These are phyloP conservation scores for Cafeteria roenbergensis DNA, from an alignment of 108 stramenopile genomes.

Conservation along the genomic window DNA sequence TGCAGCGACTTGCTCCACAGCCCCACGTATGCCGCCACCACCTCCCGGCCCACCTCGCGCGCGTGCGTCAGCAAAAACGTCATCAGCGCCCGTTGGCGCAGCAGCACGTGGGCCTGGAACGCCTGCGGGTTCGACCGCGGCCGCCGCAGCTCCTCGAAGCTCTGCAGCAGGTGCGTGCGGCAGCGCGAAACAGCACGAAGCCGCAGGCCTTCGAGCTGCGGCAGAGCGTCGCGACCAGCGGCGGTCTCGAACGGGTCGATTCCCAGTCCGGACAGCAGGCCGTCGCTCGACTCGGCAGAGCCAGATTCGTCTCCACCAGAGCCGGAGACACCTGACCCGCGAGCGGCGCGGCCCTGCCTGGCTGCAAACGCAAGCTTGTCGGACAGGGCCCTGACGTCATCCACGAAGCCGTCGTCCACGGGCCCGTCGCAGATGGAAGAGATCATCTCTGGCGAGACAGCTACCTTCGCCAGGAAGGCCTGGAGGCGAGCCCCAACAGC, in stretches of 20 bases:
- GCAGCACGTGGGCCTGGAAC: conserved; percentile 75
- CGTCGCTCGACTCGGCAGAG: too few species aligned
- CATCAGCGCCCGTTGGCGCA: conserved; percentile 66
- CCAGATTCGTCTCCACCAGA: too few species aligned
- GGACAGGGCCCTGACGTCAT: conserved; percentile 70
- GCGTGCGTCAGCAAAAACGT: conserved; percentile 72
- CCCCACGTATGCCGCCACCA: conserved; percentile 74
- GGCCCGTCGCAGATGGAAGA: conserved; percentile 67
- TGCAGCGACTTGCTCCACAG: conserved; percentile 78
- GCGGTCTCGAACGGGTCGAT: conserved; percentile 63
- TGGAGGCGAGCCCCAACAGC: conserved; percentile 70
- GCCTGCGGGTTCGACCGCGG: conserved; percentile 89
- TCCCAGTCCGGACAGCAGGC: neutral
- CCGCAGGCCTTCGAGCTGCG: conserved; percentile 65
- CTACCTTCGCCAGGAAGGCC: conserved; percentile 70
- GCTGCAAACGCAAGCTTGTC: conserved; percentile 59
- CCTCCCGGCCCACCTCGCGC: conserved; percentile 70
- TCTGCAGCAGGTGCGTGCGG: conserved; percentile 67
- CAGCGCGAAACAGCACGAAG: conserved; percentile 64
- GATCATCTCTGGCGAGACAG: conserved; percentile 67
- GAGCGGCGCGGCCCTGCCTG: neutral
- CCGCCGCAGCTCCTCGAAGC: conserved; percentile 41
- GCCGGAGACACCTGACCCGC: too few species aligned
- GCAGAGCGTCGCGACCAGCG: conserved; percentile 74
- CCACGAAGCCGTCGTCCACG: conserved; percentile 67